A percentile compares a stretch with the other conserved stretches of the same genome.
Evolutionary conservation across 108 stramenopile genomes (phyloP).

Genomic region (Skeletonema grethae): DNA sequence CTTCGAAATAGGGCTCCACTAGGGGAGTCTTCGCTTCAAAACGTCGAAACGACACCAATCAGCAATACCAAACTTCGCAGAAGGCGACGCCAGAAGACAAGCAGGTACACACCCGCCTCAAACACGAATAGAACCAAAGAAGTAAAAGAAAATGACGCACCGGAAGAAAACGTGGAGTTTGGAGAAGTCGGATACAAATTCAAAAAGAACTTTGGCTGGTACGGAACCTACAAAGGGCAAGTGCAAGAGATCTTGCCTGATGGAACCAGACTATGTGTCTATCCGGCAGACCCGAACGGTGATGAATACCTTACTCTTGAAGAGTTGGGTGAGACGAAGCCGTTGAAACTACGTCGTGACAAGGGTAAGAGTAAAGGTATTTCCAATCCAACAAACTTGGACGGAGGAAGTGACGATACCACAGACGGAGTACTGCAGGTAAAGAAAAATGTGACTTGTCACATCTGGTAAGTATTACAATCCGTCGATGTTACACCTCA

Average conservation of each 20-base stretch:
- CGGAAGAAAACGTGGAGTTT: neutral
- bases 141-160: neutral
- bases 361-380: neutral
- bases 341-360: neutral
- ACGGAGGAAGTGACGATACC: neutral
- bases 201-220: neutral
- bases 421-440: neutral
- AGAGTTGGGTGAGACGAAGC: neutral
- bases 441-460: neutral
- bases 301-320: conserved; percentile 3
- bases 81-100: neutral
- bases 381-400: neutral
- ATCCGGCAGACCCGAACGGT: neutral
- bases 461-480: neutral
- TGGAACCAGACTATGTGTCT: neutral
- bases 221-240: neutral
- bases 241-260: neutral
- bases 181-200: neutral
- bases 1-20: neutral
- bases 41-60: neutral
- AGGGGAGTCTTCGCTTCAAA: neutral
- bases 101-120: neutral
- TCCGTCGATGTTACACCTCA: neutral
- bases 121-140: neutral
- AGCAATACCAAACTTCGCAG: neutral